Base-by-base conservation (phyloP, 345 rosid species). In the Gossypium raimondii region DNA sequence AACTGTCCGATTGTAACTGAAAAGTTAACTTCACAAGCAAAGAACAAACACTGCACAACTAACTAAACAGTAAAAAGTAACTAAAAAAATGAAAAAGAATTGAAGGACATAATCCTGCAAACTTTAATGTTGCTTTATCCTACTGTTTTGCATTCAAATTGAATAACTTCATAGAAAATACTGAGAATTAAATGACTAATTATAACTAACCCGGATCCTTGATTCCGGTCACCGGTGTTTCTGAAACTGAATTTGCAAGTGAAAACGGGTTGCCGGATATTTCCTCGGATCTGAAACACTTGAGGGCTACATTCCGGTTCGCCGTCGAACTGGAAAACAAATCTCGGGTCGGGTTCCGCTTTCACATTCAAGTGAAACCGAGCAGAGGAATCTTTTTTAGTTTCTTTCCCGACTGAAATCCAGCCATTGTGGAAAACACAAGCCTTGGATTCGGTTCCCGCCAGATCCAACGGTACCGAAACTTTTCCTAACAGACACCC, bases 271-370 rank as follows among this genome's bases (percentile, higher is more conserved):
- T 94, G 98, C 11, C 89, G 76, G 58, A 92, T 88, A 72, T 79
- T 89, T 14, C 97, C 98, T 79, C 83, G 95, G 78, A 94, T 89
- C 82, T 88, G 97, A 67, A 92, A 89, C 57, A 94, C 93, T 75
- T 92, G 98, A 5, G 98, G 98, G 72, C 98, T 94, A 66, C 98
- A 94, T 63, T 92, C 98, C 1, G 98, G 98, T 66, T 92, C 97
- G 17, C 94, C 97, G 71, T 94, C 98, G 79, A 94, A 94, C 85
- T 94, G 93, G 53, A 94, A 94, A n/a, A 94, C 98, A 78, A 89
- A 94, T 71, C 97, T 86, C 7, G 97, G 98, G 76, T 89, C 97
- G 13, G 94, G 97, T 78, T 92, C 97, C 3, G 97, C 88, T 71
- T 84, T 92, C 11, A 94, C 94, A 73, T 78, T 84, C 82, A 90